Evolutionary conservation across 768 basidiomycete genomes (phyloP).

Genomic region (Lentinula boryana): DNA sequence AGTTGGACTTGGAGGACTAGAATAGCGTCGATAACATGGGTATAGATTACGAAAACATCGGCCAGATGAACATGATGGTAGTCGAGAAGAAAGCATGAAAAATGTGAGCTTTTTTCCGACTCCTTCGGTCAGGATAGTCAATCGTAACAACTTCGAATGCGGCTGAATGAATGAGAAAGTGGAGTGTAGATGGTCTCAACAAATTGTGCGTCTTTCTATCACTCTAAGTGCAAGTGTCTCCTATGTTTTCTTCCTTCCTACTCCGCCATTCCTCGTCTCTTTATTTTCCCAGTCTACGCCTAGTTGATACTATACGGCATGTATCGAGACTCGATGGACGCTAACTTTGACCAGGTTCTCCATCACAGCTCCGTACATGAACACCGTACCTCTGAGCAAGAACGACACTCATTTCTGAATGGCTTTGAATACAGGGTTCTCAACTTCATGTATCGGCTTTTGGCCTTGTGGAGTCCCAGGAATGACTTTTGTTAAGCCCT

Average conservation of each 20-base stretch:
- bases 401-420: conserved; percentile 65
- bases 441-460: conserved; percentile 83
- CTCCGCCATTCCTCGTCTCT: background rate
- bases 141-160: too few relatives aligned
- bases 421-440: conserved; percentile 74
- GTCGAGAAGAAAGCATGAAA: conserved; percentile 1
- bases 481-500: conserved; percentile 90
- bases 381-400: background rate
- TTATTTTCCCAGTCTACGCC: too few relatives aligned
- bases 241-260: background rate
- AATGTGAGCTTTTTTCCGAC: too few relatives aligned
- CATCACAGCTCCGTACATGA: background rate
- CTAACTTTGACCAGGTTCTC: too few relatives aligned
- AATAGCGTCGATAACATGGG: background rate
- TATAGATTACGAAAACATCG: background rate
- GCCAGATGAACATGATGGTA: background rate
- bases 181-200: too few relatives aligned
- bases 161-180: too few relatives aligned
- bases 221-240: background rate
- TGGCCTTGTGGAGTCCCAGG: conserved; percentile 82
- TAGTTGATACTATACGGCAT: background rate
- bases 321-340: background rate
- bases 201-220: background rate
- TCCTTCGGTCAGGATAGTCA: too few relatives aligned
- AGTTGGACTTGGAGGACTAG: conserved; percentile 8